Evolutionary conservation across 805 yeast species (phyloP).

Genomic region (Myxozyma geophila): DNA sequence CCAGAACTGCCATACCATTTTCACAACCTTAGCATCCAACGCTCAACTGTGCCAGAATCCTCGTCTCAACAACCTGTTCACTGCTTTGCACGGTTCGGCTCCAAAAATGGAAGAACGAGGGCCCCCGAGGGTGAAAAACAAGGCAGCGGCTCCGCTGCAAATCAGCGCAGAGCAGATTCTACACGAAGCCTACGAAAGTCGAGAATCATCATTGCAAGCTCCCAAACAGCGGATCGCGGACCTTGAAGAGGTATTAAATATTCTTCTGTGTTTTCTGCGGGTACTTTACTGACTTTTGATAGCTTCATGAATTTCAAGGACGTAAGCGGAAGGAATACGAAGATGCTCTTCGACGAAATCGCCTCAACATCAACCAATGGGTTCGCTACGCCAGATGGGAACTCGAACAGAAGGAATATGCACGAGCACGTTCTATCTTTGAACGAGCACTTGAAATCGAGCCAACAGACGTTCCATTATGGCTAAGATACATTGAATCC

Average conservation of each 20-base stretch:
- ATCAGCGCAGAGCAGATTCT: conserved; percentile 68
- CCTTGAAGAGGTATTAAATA: conserved; percentile 60
- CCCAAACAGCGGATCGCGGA: conserved; percentile 62
- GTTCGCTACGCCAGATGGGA: conserved; percentile 90
- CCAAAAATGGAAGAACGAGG: conserved; percentile 31
- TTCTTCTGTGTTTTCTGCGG: background rate
- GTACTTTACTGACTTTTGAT: background rate
- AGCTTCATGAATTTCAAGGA: conserved; percentile 69
- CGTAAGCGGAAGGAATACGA: conserved; percentile 83
- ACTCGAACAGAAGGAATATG: conserved; percentile 72
- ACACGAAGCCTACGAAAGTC: conserved; percentile 61
- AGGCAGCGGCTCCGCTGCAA: conserved; percentile 57
- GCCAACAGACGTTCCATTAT: conserved; percentile 73
- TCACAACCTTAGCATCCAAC: too few relatives aligned
- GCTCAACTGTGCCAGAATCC: background rate
- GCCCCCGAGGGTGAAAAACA: conserved; percentile 46
- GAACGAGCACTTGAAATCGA: conserved; percentile 86
- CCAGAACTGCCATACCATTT: too few relatives aligned
- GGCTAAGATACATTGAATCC: conserved; percentile 81
- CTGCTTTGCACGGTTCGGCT: background rate
- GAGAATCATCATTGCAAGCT: conserved; percentile 49
- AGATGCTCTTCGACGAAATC: conserved; percentile 80
- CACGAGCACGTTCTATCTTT: conserved; percentile 81
- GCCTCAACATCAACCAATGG: conserved; percentile 87
- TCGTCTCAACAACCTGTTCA: conserved; percentile 23